Base-by-base conservation (phyloP, 805 yeast species). In the Metschnikowia koreensis region DNA sequence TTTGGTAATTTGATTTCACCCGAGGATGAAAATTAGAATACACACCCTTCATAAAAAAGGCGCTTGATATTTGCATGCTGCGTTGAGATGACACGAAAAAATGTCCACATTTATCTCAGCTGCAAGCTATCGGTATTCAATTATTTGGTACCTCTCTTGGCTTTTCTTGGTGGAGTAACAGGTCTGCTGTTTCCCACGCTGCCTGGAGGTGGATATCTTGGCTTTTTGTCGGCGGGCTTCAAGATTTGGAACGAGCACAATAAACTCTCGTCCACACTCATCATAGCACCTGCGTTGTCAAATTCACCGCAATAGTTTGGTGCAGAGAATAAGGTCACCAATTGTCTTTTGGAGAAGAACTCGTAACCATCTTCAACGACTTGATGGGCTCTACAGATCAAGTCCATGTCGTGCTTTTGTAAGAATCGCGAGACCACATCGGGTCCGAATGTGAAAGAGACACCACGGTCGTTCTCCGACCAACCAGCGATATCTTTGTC, bases 351-450 rank as follows among this genome's bases (percentile, higher is more conserved):
- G 59, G 94, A 83, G 72, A 94, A 93, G 69, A 93, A 93, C 77
- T 93, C 98, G 73, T 94, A 93, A 60, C 99, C 99, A 73, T 93
- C 99, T 76, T 93, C 99, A 55, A 93, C 99, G 58, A 93, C 99
- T 76, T 93, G 98, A 79, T 93, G 99, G 44, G 98, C 98, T 70
- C 99, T 84, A 76, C 98, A 94, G 65, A 93, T 92, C 66, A 93
- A 83, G 73, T 94, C 98, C 94, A 93, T 89, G 69, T 93, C 98
- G 72, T 93, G 98, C 67, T 91, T 92, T 70, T 93, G 97, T 69
- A 94, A 76, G 70, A 93, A 93, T 73, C 98, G 81, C 60, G 96
- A 88, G 49, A 93, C 98, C 48, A 93, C 98, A 70, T 93, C 99
- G 9, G 98, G 98, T n/a, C 98, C 98, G 74, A 94, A 93, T n/a